Conservation (phyloP, 1,139 yeast genomes). For the Eremothecium gossypii region DNA sequence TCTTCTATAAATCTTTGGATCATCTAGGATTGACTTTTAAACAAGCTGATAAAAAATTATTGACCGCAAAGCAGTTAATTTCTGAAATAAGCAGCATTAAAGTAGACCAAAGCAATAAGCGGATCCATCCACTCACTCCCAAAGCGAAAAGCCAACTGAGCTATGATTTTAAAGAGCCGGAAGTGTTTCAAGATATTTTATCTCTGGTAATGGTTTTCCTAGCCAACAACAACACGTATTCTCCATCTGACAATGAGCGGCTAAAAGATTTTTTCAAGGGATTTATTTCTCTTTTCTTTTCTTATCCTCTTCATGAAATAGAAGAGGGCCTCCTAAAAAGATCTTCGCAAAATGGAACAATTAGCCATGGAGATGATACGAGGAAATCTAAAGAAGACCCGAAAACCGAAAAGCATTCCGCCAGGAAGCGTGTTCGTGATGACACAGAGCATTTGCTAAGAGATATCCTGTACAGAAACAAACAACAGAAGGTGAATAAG, state of each 20-base stretch:
- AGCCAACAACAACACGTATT: slow-evolving; percentile 61
- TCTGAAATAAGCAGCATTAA: slow-evolving; percentile 89
- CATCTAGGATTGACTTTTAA: slow-evolving; percentile 93
- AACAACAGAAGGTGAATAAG: slow-evolving; percentile 37
- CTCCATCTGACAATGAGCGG: slow-evolving; percentile 73
- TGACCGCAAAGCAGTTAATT: slow-evolving; percentile 82
- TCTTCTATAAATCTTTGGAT: slow-evolving; percentile 84
- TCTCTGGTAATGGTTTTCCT: slow-evolving; percentile 63
- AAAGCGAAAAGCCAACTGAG: slow-evolving; percentile 74
- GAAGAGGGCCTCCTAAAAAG: slow-evolving; percentile 32
- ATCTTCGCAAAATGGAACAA: slow-evolving; percentile 8
- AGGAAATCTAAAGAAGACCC: slow-evolving; percentile 12
- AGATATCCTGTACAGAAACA: slow-evolving; percentile 64
- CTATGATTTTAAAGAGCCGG: slow-evolving; percentile 56
- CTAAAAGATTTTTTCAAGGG: slow-evolving; percentile 63
- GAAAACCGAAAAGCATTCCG: slow-evolving; percentile 11
- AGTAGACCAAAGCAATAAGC: slow-evolving; percentile 69
- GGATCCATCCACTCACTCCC: slow-evolving; percentile 81
- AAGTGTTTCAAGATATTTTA: slow-evolving; percentile 64
- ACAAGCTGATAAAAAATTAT: slow-evolving; percentile 86
- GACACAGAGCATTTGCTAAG: slow-evolving; percentile 48
- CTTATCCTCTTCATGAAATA: slow-evolving; percentile 24
- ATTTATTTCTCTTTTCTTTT: slow-evolving; percentile 35
- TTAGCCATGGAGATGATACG: slow-evolving; percentile 13
- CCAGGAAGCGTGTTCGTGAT: slow-evolving; percentile 47